These are phyloP conservation scores for Helicostylum pulchrum DNA, from an alignment of 192 early-diverging fungal genomes.

Conservation along the genomic window DNA sequence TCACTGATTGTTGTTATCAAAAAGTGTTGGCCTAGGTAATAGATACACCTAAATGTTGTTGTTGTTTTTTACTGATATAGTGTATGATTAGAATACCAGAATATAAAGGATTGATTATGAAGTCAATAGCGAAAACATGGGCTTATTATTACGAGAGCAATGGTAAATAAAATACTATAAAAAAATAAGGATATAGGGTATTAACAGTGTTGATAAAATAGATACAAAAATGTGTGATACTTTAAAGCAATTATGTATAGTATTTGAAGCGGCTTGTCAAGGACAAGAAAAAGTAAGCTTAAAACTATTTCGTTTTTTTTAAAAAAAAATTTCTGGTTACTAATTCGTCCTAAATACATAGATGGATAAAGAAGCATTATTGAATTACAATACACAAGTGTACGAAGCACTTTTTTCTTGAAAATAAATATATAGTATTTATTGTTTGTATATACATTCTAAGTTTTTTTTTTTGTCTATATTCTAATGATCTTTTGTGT, in stretches of 20 bases:
- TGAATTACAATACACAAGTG: neutral
- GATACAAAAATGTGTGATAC: neutral
- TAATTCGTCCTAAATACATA: neutral
- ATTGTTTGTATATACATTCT: neutral
- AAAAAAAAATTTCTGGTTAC: neutral
- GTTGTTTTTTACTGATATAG: neutral
- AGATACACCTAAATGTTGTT: neutral
- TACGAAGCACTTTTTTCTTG: slow-evolving; percentile 4
- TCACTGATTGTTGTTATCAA: neutral
- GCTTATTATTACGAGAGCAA: neutral
- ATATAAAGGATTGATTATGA: slow-evolving; percentile 14
- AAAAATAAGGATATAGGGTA: neutral
- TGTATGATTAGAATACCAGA: neutral
- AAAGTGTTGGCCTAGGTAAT: slow-evolving; percentile 20
- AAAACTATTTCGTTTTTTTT: neutral
- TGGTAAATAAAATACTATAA: neutral
- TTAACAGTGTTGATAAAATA: neutral
- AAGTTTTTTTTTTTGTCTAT: neutral
- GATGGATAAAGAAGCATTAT: slow-evolving; percentile 10
- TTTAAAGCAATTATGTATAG: slow-evolving; percentile 9
- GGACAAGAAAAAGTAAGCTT: neutral
- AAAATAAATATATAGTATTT: neutral
- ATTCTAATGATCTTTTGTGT: slow-evolving; percentile 11
- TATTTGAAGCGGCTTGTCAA: slow-evolving; percentile 13
- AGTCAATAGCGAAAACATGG: slow-evolving; percentile 19